A percentile compares a stretch with the other conserved stretches of the same genome.
Conservation (phyloP, 2,329 filamentous ascomycete species). For the Fusarium sp. region DNA sequence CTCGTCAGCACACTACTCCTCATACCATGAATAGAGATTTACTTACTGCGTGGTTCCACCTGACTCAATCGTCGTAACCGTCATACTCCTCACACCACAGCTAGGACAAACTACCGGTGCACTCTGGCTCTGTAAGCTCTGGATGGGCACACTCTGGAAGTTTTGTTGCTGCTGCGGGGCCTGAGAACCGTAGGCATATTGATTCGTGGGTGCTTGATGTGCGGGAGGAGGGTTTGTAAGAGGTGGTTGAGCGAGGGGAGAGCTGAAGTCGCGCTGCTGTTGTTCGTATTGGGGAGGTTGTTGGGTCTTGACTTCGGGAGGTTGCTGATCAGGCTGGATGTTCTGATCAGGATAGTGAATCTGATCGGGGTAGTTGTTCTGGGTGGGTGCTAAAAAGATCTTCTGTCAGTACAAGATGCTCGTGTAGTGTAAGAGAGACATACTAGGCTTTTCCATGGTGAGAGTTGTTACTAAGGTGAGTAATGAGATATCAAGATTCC, state of each 20-base stretch:
- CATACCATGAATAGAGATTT: accelerated
- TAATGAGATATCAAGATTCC: not conserved
- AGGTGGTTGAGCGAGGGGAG: conserved; percentile 30
- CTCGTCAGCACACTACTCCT: not conserved
- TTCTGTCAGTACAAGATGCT: not conserved
- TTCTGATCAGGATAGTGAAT: not conserved
- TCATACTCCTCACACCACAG: conserved; percentile 31
- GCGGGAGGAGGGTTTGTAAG: conserved; percentile 4
- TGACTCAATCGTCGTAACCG: conserved; percentile 14
- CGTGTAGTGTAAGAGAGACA: not conserved
- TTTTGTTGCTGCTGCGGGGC: conserved; percentile 9
- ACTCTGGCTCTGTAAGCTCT: conserved; percentile 29
- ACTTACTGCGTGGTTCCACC: conserved; percentile 44
- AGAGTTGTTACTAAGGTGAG: not conserved
- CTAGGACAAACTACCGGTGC: conserved; percentile 41
- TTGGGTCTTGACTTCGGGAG: not conserved
- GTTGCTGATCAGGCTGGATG: not conserved
- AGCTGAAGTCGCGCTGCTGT: conserved; percentile 15
- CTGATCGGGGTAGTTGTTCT: conserved; percentile 20
- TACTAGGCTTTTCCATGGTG: conserved; percentile 44
- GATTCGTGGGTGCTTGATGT: conserved; percentile 2
- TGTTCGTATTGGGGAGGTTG: conserved; percentile 30
- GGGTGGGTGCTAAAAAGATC: conserved; percentile 5
- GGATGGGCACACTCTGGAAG: conserved; percentile 27
- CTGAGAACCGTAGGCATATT: not conserved